Conservation (phyloP, 805 yeast species). For the Scheffersomyces stipitis region DNA sequence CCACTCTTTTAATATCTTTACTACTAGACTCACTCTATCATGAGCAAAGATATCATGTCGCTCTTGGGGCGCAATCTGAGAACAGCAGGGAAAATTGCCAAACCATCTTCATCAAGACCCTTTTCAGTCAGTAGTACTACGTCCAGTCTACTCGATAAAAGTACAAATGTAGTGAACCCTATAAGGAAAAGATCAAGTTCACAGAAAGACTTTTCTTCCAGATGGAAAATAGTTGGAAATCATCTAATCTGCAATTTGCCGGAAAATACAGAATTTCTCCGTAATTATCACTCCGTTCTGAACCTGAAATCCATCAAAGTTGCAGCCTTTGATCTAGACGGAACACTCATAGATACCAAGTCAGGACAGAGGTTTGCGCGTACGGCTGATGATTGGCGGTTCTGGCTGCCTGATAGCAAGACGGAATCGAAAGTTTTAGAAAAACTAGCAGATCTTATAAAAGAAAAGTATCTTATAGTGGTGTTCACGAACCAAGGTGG, state of each 20-base stretch:
- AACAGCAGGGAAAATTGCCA: too few species aligned
- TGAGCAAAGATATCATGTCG: too few species aligned
- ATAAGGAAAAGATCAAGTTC: too few species aligned
- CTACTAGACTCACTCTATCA: too few species aligned
- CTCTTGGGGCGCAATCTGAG: too few species aligned
- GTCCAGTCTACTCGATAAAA: too few species aligned
- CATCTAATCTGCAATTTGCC: conserved; percentile 7
- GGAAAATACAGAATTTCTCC: neutral
- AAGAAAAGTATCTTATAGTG: conserved; percentile 46
- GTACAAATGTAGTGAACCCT: too few species aligned
- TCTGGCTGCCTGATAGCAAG: conserved; percentile 30
- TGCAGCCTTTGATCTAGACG: conserved; percentile 86
- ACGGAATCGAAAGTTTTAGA: conserved; percentile 17
- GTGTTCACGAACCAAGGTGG: conserved; percentile 89
- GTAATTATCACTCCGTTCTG: neutral
- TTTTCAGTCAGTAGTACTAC: too few species aligned
- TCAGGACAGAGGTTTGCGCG: conserved; percentile 60
- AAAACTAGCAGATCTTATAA: conserved; percentile 20
- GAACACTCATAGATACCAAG: conserved; percentile 68
- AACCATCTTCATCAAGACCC: too few species aligned
- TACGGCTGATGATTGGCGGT: conserved; percentile 71
- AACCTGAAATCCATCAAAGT: conserved; percentile 27
- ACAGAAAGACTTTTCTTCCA: neutral
- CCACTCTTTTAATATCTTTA: too few species aligned
- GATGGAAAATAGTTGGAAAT: conserved; percentile 6